Evolutionary conservation across 2,329 filamentous ascomycete species (phyloP).

Genomic region (Colletotrichum sp.): DNA sequence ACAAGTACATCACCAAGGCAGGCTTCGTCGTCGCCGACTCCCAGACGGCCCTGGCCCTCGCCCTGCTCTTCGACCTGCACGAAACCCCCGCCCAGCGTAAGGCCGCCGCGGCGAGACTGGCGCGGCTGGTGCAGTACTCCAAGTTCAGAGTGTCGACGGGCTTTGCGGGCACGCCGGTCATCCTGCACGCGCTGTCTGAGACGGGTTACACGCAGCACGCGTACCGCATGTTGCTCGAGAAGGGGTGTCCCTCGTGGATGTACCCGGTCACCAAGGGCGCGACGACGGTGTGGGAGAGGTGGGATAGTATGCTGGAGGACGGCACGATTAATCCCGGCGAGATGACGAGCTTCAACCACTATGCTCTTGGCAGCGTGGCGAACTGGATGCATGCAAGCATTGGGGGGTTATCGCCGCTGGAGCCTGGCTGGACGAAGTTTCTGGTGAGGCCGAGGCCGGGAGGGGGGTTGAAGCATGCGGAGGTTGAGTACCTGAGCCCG

Average conservation of each 20-base stretch:
- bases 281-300: slow-evolving; percentile 57
- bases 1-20: slow-evolving; percentile 31
- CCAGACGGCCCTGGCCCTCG: slow-evolving; percentile 42
- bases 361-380: slow-evolving; percentile 51
- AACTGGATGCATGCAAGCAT: slow-evolving; percentile 50
- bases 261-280: slow-evolving; percentile 49
- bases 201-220: slow-evolving; percentile 33
- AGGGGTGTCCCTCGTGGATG: slow-evolving; percentile 49
- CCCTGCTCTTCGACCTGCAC: slow-evolving; percentile 41
- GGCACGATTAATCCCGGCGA: slow-evolving; percentile 46
- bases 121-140: slow-evolving; percentile 33
- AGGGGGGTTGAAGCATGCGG: slow-evolving; percentile 36
- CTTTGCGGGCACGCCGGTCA: slow-evolving; percentile 47
- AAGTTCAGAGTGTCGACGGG: slow-evolving; percentile 43
- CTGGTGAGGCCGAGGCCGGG: slow-evolving; percentile 38
- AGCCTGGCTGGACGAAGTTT: slow-evolving; percentile 44
- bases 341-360: slow-evolving; percentile 58
- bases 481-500: slow-evolving; percentile 31
- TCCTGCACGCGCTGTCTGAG: slow-evolving; percentile 34
- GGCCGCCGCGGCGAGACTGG: slow-evolving; percentile 30
- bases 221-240: slow-evolving; percentile 54
- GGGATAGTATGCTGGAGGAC: slow-evolving; percentile 51
- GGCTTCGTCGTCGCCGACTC: slow-evolving; percentile 38
- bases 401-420: slow-evolving; percentile 41
- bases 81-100: slow-evolving; percentile 16